Evolutionary conservation across 2,329 filamentous ascomycete genomes (phyloP).

Genomic region (Fusarium austroafricanum): DNA sequence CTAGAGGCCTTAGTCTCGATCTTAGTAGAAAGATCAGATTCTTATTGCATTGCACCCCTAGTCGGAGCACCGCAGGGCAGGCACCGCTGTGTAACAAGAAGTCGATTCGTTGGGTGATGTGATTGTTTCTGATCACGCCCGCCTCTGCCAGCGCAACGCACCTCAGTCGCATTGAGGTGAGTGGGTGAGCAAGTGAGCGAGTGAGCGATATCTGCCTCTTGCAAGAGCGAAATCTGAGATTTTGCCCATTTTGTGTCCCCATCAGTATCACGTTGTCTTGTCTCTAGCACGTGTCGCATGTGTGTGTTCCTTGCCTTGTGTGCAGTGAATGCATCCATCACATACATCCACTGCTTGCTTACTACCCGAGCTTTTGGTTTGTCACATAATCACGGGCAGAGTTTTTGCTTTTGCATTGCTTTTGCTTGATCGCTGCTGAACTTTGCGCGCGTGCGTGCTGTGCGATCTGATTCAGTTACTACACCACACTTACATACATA

Average conservation of each 20-base stretch:
- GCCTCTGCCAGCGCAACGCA: too few relatives aligned
- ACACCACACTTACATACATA: neutral
- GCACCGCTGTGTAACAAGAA: slow-evolving; percentile 32
- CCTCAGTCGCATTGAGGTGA: too few relatives aligned
- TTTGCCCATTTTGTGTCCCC: neutral
- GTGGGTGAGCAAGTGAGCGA: neutral
- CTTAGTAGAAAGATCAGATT: slow-evolving; percentile 1
- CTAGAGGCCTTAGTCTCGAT: neutral
- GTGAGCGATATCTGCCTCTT: slow-evolving; percentile 2
- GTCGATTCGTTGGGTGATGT: slow-evolving; percentile 31
- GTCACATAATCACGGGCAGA: slow-evolving; percentile 21
- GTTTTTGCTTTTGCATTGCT: neutral
- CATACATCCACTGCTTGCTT: slow-evolving; percentile 4
- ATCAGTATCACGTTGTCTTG: slow-evolving; percentile 25
- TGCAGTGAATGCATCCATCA: neutral
- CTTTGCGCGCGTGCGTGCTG: neutral
- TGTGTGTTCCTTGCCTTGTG: slow-evolving; percentile 26
- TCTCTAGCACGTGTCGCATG: slow-evolving; percentile 28
- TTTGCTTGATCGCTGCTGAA: slow-evolving; percentile 4
- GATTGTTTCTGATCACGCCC: slow-evolving; percentile 39
- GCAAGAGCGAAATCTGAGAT: slow-evolving; percentile 6
- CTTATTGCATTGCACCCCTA: neutral
- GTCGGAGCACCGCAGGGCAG: slow-evolving; percentile 5
- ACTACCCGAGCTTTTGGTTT: neutral
- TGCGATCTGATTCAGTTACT: slow-evolving; percentile 1